Conservation (phyloP, 768 basidiomycete species). For the Rhizopogon sp. region DNA sequence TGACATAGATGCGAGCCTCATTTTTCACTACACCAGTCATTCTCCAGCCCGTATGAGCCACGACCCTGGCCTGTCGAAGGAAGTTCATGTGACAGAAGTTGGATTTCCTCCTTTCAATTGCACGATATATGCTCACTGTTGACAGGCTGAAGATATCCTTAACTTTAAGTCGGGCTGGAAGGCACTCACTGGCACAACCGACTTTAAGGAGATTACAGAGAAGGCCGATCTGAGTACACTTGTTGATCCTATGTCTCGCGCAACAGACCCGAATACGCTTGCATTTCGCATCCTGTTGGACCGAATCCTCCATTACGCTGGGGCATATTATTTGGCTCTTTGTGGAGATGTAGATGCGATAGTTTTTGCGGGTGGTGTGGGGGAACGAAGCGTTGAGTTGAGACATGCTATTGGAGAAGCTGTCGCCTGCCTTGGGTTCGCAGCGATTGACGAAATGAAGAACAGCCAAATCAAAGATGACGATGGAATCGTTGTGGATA, state of each 20-base stretch:
- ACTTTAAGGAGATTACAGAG: constrained; percentile 67
- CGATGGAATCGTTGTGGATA: constrained; percentile 42
- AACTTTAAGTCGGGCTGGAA: constrained; percentile 78
- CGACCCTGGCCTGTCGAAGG: constrained; percentile 37
- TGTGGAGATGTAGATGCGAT: constrained; percentile 66
- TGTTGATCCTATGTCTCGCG: constrained; percentile 11
- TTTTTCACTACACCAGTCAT: constrained; percentile 73
- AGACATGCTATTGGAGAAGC: constrained; percentile 51
- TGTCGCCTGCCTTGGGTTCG: constrained; percentile 59
- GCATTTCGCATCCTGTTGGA: constrained; percentile 82
- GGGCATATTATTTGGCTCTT: constrained; percentile 72
- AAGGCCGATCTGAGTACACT: constrained; percentile 28
- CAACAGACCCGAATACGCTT: constrained; percentile 39
- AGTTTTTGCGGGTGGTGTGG: constrained; percentile 87
- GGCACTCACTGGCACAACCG: constrained; percentile 72
- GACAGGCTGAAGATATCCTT: constrained; percentile 64
- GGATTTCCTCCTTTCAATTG: not conserved
- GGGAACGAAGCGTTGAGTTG: constrained; percentile 65
- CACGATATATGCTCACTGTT: constrained; percentile 1
- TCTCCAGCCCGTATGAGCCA: constrained; percentile 50
- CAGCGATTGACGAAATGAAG: constrained; percentile 39
- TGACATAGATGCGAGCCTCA: constrained; percentile 76
- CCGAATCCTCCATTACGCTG: constrained; percentile 66
- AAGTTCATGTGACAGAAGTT: constrained; percentile 53
- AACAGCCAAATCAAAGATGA: constrained; percentile 35